phyloP scores from a whole-genome alignment of 1,284 basidiomycete species.

The Trichosporon coremiiforme region DNA sequence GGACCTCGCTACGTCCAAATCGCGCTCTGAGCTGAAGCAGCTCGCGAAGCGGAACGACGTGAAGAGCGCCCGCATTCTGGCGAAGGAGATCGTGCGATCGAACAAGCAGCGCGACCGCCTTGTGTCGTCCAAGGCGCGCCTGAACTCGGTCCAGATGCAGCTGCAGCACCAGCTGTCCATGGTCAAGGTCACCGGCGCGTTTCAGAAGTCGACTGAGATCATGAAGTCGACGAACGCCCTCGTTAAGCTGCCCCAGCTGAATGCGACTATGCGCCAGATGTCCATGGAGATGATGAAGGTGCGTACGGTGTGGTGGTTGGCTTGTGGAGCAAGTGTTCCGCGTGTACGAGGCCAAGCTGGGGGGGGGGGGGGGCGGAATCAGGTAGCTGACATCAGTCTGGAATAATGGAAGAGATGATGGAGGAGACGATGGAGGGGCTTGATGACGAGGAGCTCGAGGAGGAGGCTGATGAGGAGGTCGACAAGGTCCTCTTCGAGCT shows the following conservation, averaged over 20 bases:
- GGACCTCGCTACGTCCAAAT: slow-evolving; percentile 79
- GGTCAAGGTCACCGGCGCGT: slow-evolving; percentile 92
- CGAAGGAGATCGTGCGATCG: slow-evolving; percentile 90
- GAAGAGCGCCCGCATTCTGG: slow-evolving; percentile 88
- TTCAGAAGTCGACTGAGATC: slow-evolving; percentile 97
- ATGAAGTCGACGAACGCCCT: slow-evolving; percentile 96
- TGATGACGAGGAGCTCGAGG: slow-evolving; percentile 90
- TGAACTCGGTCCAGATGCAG: slow-evolving; percentile 90
- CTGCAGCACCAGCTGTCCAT: slow-evolving; percentile 93
- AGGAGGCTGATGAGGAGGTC: slow-evolving; percentile 95
- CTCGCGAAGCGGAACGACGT: slow-evolving; percentile 88
- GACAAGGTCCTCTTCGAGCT: slow-evolving; percentile 95
- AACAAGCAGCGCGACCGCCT: slow-evolving; percentile 92
- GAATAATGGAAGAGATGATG: slow-evolving; percentile 91
- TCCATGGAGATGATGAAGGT: slow-evolving; percentile 99
- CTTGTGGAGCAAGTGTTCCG: too few species aligned
- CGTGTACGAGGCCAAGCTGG: too few species aligned
- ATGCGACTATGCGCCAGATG: slow-evolving; percentile 93
- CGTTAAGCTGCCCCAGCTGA: slow-evolving; percentile 88
- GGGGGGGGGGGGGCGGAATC: too few species aligned
- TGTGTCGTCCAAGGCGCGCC: slow-evolving; percentile 85
- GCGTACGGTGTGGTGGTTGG: slow-evolving; percentile 22
- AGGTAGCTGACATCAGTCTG: slow-evolving; percentile 63
- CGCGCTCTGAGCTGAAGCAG: slow-evolving; percentile 79
- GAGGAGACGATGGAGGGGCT: slow-evolving; percentile 76